Base-by-base conservation (phyloP, 345 rosid species). In the Syzygium oleosum region DNA sequence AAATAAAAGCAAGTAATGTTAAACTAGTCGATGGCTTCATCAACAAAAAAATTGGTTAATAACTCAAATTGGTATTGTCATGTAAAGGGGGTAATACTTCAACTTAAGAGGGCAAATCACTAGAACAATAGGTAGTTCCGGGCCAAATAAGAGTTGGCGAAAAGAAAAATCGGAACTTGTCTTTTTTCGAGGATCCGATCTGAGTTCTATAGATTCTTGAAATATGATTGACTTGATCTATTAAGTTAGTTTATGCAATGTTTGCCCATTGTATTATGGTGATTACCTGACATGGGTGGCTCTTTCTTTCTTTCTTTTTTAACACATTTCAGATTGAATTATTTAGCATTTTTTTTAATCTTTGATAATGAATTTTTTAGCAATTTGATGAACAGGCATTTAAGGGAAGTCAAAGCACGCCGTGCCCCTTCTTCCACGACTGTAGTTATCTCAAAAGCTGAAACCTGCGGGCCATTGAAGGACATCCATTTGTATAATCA, bases 161-260 rank as follows among this genome's bases (percentile, higher is more conserved):
- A 65, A 9, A 1, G 43, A 68, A 31, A 31, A 31, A 31, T 68
- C 0, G 0, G 43, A 68, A 31, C 3, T 68, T 31, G 43, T 16
- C 23, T 10, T 31, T 68, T 31, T 31, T 16, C 2, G 0, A 8
- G 43, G 0, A 31, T 5, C 3, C 0, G 0, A 68, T 68, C 5
- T 0, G 7, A 19, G 12, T 68, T 68, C 7, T 0, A 8, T 68
- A 34, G 6, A 68, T 31, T 68, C 12, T 17, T 68, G 9, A 68
- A 17, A 68, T 31, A 68, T 68, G 13, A 31, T 34, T 2, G 0
- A 34, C 23, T 68, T 1, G 12, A 31, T 68, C 23, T 68, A 34
- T 68, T 31, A 68, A 6, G 17, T 68, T 2, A 31, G 23, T 34
- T 68, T 31, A 68, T 2, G 79, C 46, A 34, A 34, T 34, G 9